Conservation (phyloP, 2,329 filamentous ascomycete species). For the Trichoderma sp. region DNA sequence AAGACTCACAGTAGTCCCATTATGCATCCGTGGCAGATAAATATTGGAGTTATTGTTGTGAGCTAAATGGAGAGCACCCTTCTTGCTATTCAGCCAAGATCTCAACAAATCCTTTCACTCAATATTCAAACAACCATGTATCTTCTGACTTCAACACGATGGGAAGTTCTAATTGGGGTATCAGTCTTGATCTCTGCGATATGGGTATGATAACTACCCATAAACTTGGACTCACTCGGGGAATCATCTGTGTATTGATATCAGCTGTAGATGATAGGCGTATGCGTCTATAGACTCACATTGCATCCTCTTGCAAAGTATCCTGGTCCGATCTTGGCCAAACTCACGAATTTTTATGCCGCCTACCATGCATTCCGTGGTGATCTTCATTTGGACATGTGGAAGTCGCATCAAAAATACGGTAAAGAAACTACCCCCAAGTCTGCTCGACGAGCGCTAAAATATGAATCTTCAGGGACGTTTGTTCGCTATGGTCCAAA, state of each 20-base stretch:
- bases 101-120: not conserved
- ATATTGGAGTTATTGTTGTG: not conserved
- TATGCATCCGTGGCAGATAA: not conserved
- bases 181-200: too few species aligned
- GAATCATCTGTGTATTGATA: not conserved
- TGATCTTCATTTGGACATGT: conserved; percentile 14
- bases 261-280: not conserved
- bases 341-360: conserved; percentile 11
- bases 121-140: not conserved
- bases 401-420: conserved; percentile 9
- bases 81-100: not conserved
- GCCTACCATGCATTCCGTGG: conserved; percentile 17
- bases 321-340: conserved; percentile 15
- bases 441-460: not conserved
- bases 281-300: conserved; percentile 10
- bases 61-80: not conserved
- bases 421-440: not conserved
- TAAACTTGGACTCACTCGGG: too few species aligned
- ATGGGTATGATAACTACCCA: too few species aligned
- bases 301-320: conserved; percentile 17
- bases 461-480: not conserved
- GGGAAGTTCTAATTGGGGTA: not conserved
- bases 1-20: not conserved
- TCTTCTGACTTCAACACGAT: not conserved
- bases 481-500: not conserved